Evolutionary conservation across 768 basidiomycete species (phyloP).

Genomic region (Mycena crocata): DNA sequence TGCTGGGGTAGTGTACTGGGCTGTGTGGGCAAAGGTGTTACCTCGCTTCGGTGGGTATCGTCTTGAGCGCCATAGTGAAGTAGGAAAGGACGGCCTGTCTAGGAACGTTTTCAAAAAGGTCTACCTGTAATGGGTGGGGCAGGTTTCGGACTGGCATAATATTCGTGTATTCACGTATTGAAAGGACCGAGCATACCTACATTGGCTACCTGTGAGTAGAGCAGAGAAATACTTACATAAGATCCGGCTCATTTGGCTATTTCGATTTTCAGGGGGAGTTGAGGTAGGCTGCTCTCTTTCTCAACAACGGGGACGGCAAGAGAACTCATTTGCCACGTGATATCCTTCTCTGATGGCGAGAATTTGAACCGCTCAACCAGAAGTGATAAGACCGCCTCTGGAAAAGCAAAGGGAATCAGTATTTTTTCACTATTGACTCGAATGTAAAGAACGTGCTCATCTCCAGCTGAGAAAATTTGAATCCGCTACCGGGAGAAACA

Average conservation of each 20-base stretch:
- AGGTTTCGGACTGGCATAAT: too few relatives aligned
- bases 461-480: constrained; percentile 47
- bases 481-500: constrained; percentile 47
- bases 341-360: constrained; percentile 40
- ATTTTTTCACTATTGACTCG: not conserved
- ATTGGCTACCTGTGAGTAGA: too few relatives aligned
- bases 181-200: too few relatives aligned
- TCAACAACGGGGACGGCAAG: constrained; percentile 40
- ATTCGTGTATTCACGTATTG: too few relatives aligned
- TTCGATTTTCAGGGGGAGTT: constrained; percentile 30
- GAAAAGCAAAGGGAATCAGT: not conserved
- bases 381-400: constrained; percentile 46
- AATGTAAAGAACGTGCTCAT: constrained; percentile 28
- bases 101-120: constrained; percentile 35
- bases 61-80: constrained; percentile 55
- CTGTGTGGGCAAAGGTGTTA: constrained; percentile 59
- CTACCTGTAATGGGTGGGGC: too few relatives aligned
- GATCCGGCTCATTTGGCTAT: not conserved
- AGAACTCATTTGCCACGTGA: constrained; percentile 44
- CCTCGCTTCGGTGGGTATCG: constrained; percentile 61
- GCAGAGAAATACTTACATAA: not conserved
- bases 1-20: constrained; percentile 68
- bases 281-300: constrained; percentile 13
- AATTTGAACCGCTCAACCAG: constrained; percentile 45
- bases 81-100: constrained; percentile 67